Conservation (phyloP, 108 stramenopile species). For the Cyclostephanos tholiformis region DNA sequence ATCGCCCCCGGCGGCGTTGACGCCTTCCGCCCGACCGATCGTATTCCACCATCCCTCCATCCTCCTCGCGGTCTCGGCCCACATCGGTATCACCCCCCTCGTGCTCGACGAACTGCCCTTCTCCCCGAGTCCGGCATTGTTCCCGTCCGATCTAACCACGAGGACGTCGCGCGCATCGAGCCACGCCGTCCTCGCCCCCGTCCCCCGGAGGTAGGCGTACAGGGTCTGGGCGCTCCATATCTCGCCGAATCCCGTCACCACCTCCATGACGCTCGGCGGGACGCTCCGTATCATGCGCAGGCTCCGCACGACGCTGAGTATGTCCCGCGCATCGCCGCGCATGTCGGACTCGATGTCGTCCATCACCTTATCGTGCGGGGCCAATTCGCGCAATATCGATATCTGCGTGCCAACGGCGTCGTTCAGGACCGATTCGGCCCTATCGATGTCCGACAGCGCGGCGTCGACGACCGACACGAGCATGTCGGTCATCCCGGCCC, state of each 20-base stretch:
- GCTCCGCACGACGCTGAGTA: conserved; percentile 66
- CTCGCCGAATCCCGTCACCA: conserved; percentile 89
- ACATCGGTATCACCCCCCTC: conserved; percentile 67
- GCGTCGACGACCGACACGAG: conserved; percentile 70
- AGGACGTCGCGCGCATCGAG: conserved; percentile 85
- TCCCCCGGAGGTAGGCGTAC: conserved; percentile 65
- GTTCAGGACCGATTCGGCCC: conserved; percentile 45
- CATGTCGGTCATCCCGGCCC: conserved; percentile 83
- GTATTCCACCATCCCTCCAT: conserved; percentile 63
- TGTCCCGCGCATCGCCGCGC: conserved; percentile 66
- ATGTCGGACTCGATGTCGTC: conserved; percentile 52
- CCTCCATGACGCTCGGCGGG: conserved; percentile 78
- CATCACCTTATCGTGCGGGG: conserved; percentile 50
- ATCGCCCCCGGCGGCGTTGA: conserved; percentile 37
- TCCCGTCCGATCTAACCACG: conserved; percentile 57
- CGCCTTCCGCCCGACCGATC: conserved; percentile 48
- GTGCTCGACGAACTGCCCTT: conserved; percentile 67
- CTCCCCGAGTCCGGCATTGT: conserved; percentile 63
- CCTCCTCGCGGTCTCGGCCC: conserved; percentile 45
- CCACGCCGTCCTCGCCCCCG: conserved; percentile 57
- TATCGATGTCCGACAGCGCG: conserved; percentile 57
- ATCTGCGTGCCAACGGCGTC: conserved; percentile 54
- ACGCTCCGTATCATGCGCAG: conserved; percentile 71
- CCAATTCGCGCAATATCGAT: conserved; percentile 51
- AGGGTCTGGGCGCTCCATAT: conserved; percentile 88